Percentiles rank a stretch among this genome's conserved stretches.
phyloP scores from a whole-genome alignment of 23 red algal species.

The Porphyridium purpureum region DNA sequence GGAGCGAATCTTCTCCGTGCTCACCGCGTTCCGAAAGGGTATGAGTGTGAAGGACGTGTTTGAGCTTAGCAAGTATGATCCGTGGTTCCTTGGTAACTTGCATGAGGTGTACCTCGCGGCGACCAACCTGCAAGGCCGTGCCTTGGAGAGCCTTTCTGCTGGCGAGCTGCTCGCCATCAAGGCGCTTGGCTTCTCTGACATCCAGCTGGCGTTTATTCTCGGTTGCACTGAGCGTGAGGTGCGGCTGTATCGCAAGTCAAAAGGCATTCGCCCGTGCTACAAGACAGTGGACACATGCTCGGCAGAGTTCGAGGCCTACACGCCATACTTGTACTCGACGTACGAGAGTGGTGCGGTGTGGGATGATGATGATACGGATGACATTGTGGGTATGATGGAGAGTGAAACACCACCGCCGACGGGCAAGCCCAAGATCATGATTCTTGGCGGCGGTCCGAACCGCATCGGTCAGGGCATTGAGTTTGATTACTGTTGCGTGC shows the following conservation, averaged over 20 bases:
- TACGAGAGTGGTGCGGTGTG: conserved; percentile 63
- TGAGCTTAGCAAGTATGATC: conserved; percentile 69
- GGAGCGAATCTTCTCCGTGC: conserved; percentile 75
- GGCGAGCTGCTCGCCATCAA: conserved; percentile 45
- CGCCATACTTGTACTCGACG: conserved; percentile 90
- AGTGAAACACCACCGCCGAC: conserved; percentile 66
- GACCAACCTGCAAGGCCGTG: neutral
- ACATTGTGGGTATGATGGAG: neutral
- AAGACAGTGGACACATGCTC: conserved; percentile 97
- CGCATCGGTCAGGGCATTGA: conserved; percentile 99
- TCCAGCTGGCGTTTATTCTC: conserved; percentile 49
- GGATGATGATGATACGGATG: conserved; percentile 12
- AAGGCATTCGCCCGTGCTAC: conserved; percentile 54
- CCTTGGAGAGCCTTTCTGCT: conserved; percentile 5
- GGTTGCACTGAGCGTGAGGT: conserved; percentile 41
- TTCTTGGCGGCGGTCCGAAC: conserved; percentile 94
- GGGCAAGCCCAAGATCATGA: conserved; percentile 82
- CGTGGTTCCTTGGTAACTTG: conserved; percentile 86
- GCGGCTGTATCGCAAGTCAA: conserved; percentile 43
- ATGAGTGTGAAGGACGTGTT: conserved; percentile 62
- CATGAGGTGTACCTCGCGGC: conserved; percentile 14
- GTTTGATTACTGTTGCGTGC: conserved; percentile 94
- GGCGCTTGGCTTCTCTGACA: conserved; percentile 64
- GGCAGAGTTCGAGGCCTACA: conserved; percentile 94
- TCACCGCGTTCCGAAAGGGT: conserved; percentile 51